A percentile compares a stretch with the other conserved stretches of the same genome.
phyloP scores from a whole-genome alignment of 805 yeast genomes.

The Suhomyces kilbournensis region DNA sequence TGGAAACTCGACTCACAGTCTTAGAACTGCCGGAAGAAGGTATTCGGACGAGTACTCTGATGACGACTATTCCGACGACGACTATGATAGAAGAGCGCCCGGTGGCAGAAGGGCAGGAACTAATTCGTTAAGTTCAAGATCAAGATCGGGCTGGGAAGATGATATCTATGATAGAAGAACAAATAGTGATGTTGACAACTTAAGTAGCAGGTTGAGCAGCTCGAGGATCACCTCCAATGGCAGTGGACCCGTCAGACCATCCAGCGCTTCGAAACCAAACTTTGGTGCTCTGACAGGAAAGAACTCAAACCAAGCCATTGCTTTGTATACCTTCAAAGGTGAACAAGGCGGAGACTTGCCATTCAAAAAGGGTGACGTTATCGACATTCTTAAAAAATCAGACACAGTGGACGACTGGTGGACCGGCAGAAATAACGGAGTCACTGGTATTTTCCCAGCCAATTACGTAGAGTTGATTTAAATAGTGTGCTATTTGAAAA shows the following conservation, averaged over 20 bases:
- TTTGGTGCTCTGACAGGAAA: conserved; percentile 34
- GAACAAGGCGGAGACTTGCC: conserved; percentile 92
- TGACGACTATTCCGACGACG: conserved; percentile 30
- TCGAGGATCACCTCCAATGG: conserved; percentile 23
- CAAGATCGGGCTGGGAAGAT: conserved; percentile 75
- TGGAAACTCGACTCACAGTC: conserved; percentile 1
- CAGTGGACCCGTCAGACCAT: conserved; percentile 28
- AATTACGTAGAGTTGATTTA: conserved; percentile 83
- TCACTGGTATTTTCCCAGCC: conserved; percentile 94
- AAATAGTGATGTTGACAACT: conserved; percentile 31
- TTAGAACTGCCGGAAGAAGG: conserved; percentile 16
- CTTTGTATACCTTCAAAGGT: conserved; percentile 83
- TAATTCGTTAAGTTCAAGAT: conserved; percentile 16
- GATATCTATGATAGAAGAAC: conserved; percentile 64
- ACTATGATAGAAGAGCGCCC: conserved; percentile 16
- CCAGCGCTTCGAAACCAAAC: conserved; percentile 38
- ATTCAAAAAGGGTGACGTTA: conserved; percentile 91
- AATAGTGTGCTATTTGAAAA: neutral
- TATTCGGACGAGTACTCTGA: conserved; percentile 33
- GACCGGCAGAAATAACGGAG: conserved; percentile 87
- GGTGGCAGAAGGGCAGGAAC: conserved; percentile 11
- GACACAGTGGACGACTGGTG: conserved; percentile 97
- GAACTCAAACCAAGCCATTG: conserved; percentile 76
- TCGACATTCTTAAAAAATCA: conserved; percentile 79
- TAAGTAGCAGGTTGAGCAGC: conserved; percentile 33